A percentile compares a stretch with the other conserved stretches of the same genome.
These are phyloP conservation scores for Verticillium alfalfae DNA, from an alignment of 2,329 filamentous ascomycete genomes.

Conservation along the genomic window DNA sequence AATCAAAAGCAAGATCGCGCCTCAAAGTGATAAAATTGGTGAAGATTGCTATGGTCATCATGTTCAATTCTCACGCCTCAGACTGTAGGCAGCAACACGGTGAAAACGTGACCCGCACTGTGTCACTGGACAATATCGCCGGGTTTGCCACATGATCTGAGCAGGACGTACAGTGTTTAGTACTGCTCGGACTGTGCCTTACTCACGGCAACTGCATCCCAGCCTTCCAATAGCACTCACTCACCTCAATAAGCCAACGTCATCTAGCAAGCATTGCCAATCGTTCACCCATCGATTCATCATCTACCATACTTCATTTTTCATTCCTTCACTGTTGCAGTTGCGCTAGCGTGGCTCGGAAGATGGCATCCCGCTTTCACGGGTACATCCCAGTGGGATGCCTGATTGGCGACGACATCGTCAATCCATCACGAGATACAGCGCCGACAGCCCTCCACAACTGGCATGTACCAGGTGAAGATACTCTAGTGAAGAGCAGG, in stretches of 20 bases:
- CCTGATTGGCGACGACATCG: constrained; percentile 17
- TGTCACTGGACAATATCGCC: no score
- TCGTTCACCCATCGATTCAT: neutral
- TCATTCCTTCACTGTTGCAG: neutral
- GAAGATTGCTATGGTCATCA: no score
- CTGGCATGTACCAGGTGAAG: neutral
- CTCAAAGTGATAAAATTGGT: no score
- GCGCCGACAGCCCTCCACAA: constrained; percentile 4
- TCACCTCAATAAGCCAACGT: neutral
- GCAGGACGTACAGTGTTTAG: no score
- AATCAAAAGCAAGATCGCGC: no score
- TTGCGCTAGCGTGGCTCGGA: neutral
- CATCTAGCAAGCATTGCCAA: neutral
- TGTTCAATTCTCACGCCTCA: no score
- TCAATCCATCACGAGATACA: constrained; percentile 8
- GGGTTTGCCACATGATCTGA: no score
- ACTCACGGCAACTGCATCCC: no score
- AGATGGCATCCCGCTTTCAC: constrained; percentile 1
- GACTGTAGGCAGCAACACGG: no score
- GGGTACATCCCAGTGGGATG: constrained; percentile 36
- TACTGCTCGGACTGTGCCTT: no score
- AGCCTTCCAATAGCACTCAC: no score
- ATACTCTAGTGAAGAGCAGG: neutral
- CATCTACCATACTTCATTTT: neutral
- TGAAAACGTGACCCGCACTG: no score